Base-by-base conservation (phyloP, 2,329 filamentous ascomycete species). In the Thelonectria discophora region DNA sequence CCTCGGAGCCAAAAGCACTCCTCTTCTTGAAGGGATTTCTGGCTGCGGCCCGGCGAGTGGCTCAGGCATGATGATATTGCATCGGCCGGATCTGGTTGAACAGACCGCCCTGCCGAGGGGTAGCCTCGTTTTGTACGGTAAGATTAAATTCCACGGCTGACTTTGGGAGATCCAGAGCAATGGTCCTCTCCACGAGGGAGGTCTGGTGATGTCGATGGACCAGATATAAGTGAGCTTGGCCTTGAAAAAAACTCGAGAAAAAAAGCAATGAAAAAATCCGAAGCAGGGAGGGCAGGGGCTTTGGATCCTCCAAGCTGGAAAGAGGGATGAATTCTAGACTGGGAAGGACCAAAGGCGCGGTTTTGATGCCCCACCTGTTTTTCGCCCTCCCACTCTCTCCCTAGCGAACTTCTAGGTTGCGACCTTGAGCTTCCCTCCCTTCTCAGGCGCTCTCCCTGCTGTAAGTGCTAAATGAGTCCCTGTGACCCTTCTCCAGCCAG, bases 341-440 rank as follows among this genome's bases (percentile, higher is more conserved):
- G 45, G 45, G 45, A 47, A 37, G 30, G 48, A 13, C 32, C 39
- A 9, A 18, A 11, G 43, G 24, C 27, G 24, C 46, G 55, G 46
- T 37, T 34, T 13, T 48, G 21, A 43, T 51, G 54, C 54, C 46
- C 54, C 54, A 43, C 54, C 54, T 21, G 45, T 49, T 34, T 47
- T 42, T 49, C 21, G 46, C 15, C 13, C 5, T 8, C 27, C 2
- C 27, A 5, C 27, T 30, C 27, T 30, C 27, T 30, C 27, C 7
- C 27, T 30, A 7, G 27, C 27, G 27, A 8, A 30, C 5, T 30
- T 30, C 27, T 30, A 30, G 27, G 9, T 30, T 30, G 27, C 27
- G 27, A 30, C 27, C 27, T 30, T 10, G 27, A 24, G 8, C 27
- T 30, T 30, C 27, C 54, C 54, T 27, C 37, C 50, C 21, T 47